Evolutionary conservation across 169 alveolate genomes (phyloP), one percentile per base, ranked within the genome.

Genomic region (Plasmodium fragile): DNA sequence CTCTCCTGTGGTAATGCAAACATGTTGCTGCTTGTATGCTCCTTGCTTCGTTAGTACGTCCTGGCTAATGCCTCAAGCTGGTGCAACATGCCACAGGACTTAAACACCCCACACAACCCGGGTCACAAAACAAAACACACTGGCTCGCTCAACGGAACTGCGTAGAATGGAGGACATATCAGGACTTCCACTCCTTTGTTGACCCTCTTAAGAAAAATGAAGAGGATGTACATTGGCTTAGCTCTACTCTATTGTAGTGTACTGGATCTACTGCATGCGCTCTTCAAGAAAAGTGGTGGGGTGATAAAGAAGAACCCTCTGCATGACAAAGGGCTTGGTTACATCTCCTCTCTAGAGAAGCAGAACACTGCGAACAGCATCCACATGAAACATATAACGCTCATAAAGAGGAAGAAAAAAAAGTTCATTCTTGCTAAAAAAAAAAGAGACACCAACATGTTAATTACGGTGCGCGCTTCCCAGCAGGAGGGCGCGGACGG

Each of bases 331-430:
- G 41, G 32, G 3, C 7, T 78, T 6, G 45, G 78, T 41, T 90
- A 90, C 36, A 90, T 90, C 25, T 70, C 94, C 18, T 90, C 91
- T 16, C 53, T 69, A 13, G 94, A 90, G 39, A 90, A 90, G 18
- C 94, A 80, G 43, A 90, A 80, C 18, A 45, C 79, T 1, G 43
- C 30, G 11, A 79, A 28, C 36, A 34, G 70, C 43, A 49, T 41
- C 73, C 69, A 43, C 39, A 11, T 79, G 1, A 79, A 65, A 80
- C 72, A 90, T 22, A 25, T 79, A 2, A 90, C 78, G 7, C n/a
- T 39, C 11, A 5, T 90, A 65, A 65, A 39, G 65, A 84, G 79
- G 72, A 90, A 90, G 32, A 90, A 70, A 90, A 79, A 90, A 10
- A 77, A 78, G 36, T 90, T 79, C 52, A 79, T 90, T 36, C 72